phyloP scores from a whole-genome alignment of 768 basidiomycete genomes.

The Tricholoma hemisulphureum region DNA sequence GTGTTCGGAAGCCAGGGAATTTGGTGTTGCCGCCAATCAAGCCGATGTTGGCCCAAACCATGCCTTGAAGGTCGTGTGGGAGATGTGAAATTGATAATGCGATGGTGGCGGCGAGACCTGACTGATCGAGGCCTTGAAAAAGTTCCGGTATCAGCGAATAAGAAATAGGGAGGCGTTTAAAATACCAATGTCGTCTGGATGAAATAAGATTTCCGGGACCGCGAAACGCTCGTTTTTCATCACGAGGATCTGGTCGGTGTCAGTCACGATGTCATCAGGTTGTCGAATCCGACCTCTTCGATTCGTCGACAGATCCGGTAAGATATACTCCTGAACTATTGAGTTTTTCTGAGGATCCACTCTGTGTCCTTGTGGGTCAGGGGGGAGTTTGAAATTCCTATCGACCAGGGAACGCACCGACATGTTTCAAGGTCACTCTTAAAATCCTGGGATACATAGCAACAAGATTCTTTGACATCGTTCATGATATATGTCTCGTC shows the following conservation, averaged over 20 bases:
- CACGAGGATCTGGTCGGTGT: conserved; percentile 67
- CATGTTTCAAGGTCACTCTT: conserved; percentile 70
- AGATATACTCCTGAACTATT: conserved; percentile 84
- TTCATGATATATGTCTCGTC: conserved; percentile 95
- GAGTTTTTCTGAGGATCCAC: conserved; percentile 54
- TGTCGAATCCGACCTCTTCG: conserved; percentile 56
- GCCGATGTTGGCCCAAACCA: conserved; percentile 96
- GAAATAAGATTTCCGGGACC: conserved; percentile 91
- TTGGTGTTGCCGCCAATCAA: conserved; percentile 82
- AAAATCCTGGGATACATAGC: conserved; percentile 79
- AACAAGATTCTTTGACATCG: conserved; percentile 86
- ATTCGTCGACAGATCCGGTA: conserved; percentile 81
- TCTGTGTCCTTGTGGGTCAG: conserved; percentile 37
- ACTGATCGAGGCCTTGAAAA: conserved; percentile 68
- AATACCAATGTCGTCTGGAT: conserved; percentile 85
- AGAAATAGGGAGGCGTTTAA: conserved; percentile 14
- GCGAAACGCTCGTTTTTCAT: conserved; percentile 92
- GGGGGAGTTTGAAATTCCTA: not conserved
- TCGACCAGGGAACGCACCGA: conserved; percentile 52
- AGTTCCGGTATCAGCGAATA: conserved; percentile 22
- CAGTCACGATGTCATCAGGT: conserved; percentile 50
- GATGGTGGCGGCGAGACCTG: conserved; percentile 74
- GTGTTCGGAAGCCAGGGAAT: conserved; percentile 67
- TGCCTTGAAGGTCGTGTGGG: conserved; percentile 78
- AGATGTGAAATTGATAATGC: conserved; percentile 73